Evolutionary conservation across 2,329 filamentous ascomycete genomes (phyloP), one percentile per base, ranked within the genome.

Genomic region (Coniochaeta sp.): DNA sequence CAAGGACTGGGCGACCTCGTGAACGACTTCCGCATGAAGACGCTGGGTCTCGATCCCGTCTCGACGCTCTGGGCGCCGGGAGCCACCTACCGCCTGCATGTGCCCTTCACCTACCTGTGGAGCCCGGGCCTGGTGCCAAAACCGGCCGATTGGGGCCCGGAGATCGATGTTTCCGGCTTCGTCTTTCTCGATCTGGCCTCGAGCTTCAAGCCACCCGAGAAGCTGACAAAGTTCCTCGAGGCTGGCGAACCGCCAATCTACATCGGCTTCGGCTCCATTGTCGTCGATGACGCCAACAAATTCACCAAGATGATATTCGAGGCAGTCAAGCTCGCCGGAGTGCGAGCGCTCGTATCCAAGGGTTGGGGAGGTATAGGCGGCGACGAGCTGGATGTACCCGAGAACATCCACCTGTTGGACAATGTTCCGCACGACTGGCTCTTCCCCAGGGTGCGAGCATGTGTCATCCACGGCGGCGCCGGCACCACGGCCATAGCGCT

Each of bases 1-100:
- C 91, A 96, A 72, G 93, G 92, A 0, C 78, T 93, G 0, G 90
- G 90, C 2, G 90, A 93, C 70, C 75, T 93, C 31, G 83, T 93
- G 64, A 93, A 93, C 67, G 78, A 84, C 31, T 91, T 93, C 66
- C 81, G 90, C 55, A 79, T 85, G 6, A 84, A 86, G 59, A 90
- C 85, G 0, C 76, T 93, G 1, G 83, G 82, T 1, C 74, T 93
- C 0, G 89, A 93, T 64, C 87, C 89, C 0, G 85, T 93, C 1
- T 89, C 86, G 38, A 90, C 86, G 0, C 75, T 92, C 0, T 92
- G 89, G 89, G 90, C 89, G 0, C 89, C 89, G 0, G 89, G 88
- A 0, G 82, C 89, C 43, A 81, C 89, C 0, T 90, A 89, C 62
- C 82, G 89, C 1, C 76, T 91, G 60, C 88, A 89, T 62, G 87